Percentiles rank a stretch among this genome's conserved stretches.
These are phyloP conservation scores for Jacaranda copaia DNA, from an alignment of 257 asterid species.

Conservation along the genomic window DNA sequence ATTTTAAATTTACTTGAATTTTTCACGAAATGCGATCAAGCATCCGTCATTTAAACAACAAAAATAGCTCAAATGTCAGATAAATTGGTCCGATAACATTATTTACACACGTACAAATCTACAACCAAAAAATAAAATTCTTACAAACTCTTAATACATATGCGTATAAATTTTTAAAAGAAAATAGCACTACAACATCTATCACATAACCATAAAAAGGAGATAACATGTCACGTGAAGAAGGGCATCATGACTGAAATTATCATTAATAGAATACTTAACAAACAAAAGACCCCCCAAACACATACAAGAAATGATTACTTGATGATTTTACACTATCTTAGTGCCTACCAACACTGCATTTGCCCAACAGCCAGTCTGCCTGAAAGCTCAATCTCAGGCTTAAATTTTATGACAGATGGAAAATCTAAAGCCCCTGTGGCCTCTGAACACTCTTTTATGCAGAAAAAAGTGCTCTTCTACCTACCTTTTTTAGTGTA, in stretches of 20 bases:
- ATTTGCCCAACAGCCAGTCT: neutral
- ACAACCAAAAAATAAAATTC: too few relatives aligned
- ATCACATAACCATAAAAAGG: neutral
- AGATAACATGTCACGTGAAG: constrained; percentile 35
- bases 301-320: constrained; percentile 49
- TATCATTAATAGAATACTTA: constrained; percentile 15
- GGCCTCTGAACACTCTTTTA: neutral
- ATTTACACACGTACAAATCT: too few relatives aligned
- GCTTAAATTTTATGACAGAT: constrained; percentile 10
- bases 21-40: too few relatives aligned
- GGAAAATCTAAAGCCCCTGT: constrained; percentile 17
- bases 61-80: too few relatives aligned
- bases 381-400: neutral
- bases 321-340: constrained; percentile 49
- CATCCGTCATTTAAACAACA: too few relatives aligned
- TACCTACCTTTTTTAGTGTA: neutral
- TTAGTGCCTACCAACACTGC: constrained; percentile 29
- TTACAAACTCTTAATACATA: too few relatives aligned
- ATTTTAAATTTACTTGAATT: too few relatives aligned
- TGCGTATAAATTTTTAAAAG: too few relatives aligned
- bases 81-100: too few relatives aligned
- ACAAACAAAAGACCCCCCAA: neutral
- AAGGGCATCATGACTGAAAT: neutral
- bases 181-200: too few relatives aligned
- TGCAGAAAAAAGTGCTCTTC: neutral